Conservation (phyloP, 2,329 filamentous ascomycete genomes). For the Penicillium occitanis region DNA sequence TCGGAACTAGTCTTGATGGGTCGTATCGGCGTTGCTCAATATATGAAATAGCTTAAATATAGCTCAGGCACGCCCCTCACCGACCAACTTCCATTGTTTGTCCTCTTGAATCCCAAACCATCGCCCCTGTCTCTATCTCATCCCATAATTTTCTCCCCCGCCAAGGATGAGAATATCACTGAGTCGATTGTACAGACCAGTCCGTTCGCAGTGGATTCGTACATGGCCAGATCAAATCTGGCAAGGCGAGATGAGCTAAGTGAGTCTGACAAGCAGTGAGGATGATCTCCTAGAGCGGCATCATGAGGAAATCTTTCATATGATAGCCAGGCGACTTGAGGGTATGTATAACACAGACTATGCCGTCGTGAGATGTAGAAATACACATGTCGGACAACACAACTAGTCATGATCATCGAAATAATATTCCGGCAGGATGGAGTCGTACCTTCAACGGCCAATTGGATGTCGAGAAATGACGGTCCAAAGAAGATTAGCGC, state of each 20-base stretch:
- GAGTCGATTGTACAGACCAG: not conserved
- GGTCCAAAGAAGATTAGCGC: not conserved
- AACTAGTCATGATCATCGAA: not conserved
- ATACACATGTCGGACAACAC: not conserved
- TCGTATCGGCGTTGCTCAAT: slow-evolving; percentile 11
- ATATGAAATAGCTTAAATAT: not conserved
- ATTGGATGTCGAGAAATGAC: not conserved
- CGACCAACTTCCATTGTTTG: not conserved
- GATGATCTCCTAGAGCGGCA: not conserved
- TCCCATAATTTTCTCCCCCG: not conserved
- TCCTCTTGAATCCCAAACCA: not conserved
- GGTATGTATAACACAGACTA: not conserved
- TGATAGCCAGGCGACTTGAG: not conserved
- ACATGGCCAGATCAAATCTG: not conserved
- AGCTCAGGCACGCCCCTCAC: slow-evolving; percentile 12
- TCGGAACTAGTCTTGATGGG: slow-evolving; percentile 1
- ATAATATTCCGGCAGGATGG: not conserved
- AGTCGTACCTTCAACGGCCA: not conserved
- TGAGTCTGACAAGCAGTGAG: not conserved
- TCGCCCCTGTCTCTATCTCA: not conserved
- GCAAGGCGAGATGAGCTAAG: not conserved
- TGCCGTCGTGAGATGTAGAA: not conserved
- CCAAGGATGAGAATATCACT: not conserved
- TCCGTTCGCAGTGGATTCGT: not conserved
- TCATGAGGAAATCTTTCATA: not conserved